These are phyloP conservation scores for Trametopsis cervina DNA, from an alignment of 768 basidiomycete genomes.

Conservation along the genomic window DNA sequence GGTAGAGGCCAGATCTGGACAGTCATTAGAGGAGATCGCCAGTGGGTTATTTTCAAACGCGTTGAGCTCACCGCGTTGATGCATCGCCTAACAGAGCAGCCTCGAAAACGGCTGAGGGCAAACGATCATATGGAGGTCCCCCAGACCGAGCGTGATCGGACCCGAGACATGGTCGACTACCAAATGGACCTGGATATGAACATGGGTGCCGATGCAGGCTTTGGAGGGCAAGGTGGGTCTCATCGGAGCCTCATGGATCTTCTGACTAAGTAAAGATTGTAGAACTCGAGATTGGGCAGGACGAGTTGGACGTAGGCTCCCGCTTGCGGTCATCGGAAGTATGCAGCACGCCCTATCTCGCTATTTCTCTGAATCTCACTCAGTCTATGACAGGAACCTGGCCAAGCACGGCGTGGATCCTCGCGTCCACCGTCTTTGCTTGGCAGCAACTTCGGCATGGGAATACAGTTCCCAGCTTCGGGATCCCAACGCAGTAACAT, in stretches of 20 bases:
- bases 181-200: neutral
- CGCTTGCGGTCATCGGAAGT: constrained; percentile 57
- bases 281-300: constrained; percentile 20
- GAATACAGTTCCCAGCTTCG: constrained; percentile 25
- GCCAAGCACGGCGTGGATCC: constrained; percentile 62
- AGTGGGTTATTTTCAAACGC: too few species aligned
- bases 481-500: constrained; percentile 63
- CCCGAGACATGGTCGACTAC: neutral
- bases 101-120: constrained; percentile 41
- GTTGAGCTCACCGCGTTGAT: too few species aligned
- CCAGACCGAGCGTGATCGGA: neutral
- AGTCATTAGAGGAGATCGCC: constrained; percentile 33
- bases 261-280: constrained; percentile 6
- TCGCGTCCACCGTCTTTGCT: constrained; percentile 50
- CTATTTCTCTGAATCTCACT: neutral
- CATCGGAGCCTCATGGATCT: neutral
- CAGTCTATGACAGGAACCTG: constrained; percentile 54
- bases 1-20: constrained; percentile 52
- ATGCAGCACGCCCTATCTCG: constrained; percentile 6
- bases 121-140: neutral
- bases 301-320: constrained; percentile 16
- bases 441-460: constrained; percentile 43
- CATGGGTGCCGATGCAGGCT: neutral
- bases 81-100: constrained; percentile 31
- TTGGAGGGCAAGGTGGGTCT: neutral